A percentile compares a stretch with the other conserved stretches of the same genome.
Evolutionary conservation across 345 rosid genomes (phyloP).

Genomic region (Mercurialis annua): DNA sequence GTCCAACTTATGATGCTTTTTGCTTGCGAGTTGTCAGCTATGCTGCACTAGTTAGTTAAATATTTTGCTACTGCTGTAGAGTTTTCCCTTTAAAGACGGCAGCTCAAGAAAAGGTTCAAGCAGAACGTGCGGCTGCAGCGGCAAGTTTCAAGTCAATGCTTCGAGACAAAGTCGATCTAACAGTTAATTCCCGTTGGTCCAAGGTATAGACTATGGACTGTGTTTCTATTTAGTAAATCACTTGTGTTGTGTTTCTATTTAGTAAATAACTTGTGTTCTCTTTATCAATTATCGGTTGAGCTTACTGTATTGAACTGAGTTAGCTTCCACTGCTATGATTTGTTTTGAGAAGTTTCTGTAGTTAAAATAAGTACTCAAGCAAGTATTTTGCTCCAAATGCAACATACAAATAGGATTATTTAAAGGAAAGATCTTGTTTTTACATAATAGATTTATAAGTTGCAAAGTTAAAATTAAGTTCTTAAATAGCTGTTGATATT

Average conservation of each 20-base stretch:
- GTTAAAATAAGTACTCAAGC: neutral
- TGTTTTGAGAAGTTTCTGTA: neutral
- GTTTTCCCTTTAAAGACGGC: slow-evolving; percentile 68
- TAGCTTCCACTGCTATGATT: neutral
- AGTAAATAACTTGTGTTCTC: no score
- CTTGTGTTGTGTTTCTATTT: neutral
- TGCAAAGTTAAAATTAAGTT: neutral
- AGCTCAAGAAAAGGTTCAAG: slow-evolving; percentile 74
- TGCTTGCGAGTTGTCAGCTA: neutral
- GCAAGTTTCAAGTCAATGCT: slow-evolving; percentile 83
- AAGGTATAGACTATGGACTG: slow-evolving; percentile 44
- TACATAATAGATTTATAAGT: no score
- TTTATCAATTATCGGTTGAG: no score
- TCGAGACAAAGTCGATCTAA: slow-evolving; percentile 63
- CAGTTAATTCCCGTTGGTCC: slow-evolving; percentile 74
- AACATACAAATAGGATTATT: no score
- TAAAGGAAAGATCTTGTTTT: no score
- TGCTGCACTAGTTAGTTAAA: neutral
- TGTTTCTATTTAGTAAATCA: neutral
- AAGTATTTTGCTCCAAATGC: no score
- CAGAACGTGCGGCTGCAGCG: slow-evolving; percentile 60
- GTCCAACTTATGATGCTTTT: slow-evolving; percentile 15
- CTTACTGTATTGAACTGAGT: neutral
- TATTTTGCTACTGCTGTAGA: slow-evolving; percentile 40
- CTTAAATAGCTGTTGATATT: neutral